Evolutionary conservation across 148 eudicot species (phyloP), one percentile per base, ranked within the genome.

Genomic region (Vaccinium darrowii): DNA sequence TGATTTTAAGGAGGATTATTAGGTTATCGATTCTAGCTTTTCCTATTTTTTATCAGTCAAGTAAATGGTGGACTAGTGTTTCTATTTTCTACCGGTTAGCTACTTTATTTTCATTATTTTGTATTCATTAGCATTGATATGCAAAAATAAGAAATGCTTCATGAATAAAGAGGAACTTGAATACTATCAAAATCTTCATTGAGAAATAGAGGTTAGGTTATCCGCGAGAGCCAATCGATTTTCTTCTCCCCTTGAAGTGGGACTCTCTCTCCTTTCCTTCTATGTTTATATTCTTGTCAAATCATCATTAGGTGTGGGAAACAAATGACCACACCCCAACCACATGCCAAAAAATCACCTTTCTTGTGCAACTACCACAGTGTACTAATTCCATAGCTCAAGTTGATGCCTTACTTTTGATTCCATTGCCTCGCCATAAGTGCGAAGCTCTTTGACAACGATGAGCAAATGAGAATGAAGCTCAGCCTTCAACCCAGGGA

Each of bases 401-500:
- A 33, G 82, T 60, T 65, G 82, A 19, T 43, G 78, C 52, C 85
- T 54, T 83, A 85, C 93, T 83, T 89, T 88, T 33, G 90, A 89
- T 80, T 91, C 93, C 63, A 87, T 76, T 67, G 81, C 82, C 69
- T 91, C 89, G 77, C 93, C 91, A 84, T 89, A 91, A 77, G 86
- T 85, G 75, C 82, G 86, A n/a, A 87, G 87, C 84, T 90, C 92
- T 82, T 88, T 88, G 49, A 84, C 86, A 81, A 89, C 87, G 27
- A 90, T 71, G 79, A 80, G 82, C 54, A 91, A 89, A 54, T 88
- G 79, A 73, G 90, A 76, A 82, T 84, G 88, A 76, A 90, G 84
- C 84, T 88, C 89, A 54, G 92, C 84, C 81, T 89, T 91, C 85
- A 91, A 81, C 53, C 85, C 81, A 30, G 93, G 93, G 78, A 91